Conservation (phyloP, 495 filamentous ascomycete species). For the Glutinoglossum americanum region DNA sequence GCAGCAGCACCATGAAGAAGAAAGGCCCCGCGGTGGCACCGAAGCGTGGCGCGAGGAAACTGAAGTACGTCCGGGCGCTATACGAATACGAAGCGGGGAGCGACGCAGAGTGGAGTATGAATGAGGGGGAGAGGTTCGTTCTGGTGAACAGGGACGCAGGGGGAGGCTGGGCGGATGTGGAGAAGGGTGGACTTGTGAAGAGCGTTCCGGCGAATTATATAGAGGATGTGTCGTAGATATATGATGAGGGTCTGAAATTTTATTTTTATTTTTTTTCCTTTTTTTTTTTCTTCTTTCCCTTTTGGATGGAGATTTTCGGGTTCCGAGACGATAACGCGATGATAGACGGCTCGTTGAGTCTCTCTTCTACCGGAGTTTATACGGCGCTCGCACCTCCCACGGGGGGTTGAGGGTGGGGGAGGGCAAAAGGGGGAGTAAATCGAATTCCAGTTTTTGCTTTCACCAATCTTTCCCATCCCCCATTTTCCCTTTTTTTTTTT, state of each 20-base stretch:
- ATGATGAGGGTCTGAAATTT: too few relatives aligned
- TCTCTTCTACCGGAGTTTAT: too few relatives aligned
- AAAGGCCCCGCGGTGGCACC: constrained; percentile 88
- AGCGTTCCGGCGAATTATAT: constrained; percentile 91
- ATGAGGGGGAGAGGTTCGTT: constrained; percentile 79
- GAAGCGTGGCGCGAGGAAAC: constrained; percentile 75
- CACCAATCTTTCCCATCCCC: too few relatives aligned
- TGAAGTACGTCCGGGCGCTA: constrained; percentile 82
- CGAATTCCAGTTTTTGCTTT: too few relatives aligned
- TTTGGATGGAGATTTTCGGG: too few relatives aligned
- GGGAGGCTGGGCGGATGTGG: constrained; percentile 94
- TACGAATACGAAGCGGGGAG: constrained; percentile 80
- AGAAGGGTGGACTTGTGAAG: constrained; percentile 70
- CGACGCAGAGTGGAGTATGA: constrained; percentile 74
- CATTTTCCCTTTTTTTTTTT: too few relatives aligned
- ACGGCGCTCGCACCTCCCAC: too few relatives aligned
- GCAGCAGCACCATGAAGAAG: constrained; percentile 38
- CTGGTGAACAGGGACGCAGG: constrained; percentile 64
- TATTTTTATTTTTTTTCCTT: not conserved
- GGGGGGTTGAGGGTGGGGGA: too few relatives aligned
- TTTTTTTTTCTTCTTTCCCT: not conserved
- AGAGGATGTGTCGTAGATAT: constrained; percentile 34
- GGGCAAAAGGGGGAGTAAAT: too few relatives aligned
- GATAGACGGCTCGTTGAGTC: too few relatives aligned
- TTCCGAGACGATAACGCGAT: too few relatives aligned